These are phyloP conservation scores for Ophiostoma novo-ulmi DNA, from an alignment of 2,329 filamentous ascomycete genomes.

Conservation along the genomic window DNA sequence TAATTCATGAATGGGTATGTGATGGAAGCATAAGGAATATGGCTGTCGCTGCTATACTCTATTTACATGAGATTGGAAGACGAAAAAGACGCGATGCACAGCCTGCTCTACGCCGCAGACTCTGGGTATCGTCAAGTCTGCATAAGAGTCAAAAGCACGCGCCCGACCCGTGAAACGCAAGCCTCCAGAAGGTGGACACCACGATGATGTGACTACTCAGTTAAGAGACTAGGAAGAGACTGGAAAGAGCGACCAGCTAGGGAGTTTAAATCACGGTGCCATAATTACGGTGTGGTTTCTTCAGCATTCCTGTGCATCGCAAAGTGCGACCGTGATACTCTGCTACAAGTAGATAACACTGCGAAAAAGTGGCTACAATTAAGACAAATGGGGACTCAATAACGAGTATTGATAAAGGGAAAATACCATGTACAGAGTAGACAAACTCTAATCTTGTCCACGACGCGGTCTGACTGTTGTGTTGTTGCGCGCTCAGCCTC, in stretches of 20 bases:
- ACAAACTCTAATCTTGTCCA: background rate
- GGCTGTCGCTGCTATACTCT: background rate
- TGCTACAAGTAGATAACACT: background rate
- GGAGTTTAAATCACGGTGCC: background rate
- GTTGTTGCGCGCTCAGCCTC: slow-evolving; percentile 9
- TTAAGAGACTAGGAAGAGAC: background rate
- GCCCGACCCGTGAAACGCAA: background rate
- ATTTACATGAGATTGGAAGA: background rate
- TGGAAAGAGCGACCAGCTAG: background rate
- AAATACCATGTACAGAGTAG: background rate
- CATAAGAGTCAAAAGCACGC: background rate
- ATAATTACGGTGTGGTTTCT: background rate
- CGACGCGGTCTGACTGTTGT: slow-evolving; percentile 5
- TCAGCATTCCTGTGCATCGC: slow-evolving; percentile 6
- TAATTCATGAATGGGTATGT: background rate
- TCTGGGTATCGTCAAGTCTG: background rate
- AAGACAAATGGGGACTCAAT: background rate
- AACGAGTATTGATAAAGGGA: background rate
- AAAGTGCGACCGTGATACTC: background rate
- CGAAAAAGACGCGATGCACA: background rate
- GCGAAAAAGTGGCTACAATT: background rate
- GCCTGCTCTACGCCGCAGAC: background rate
- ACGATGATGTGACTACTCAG: background rate
- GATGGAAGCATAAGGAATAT: background rate
- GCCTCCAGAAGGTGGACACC: background rate